These are phyloP conservation scores for Huiozyma sinensis DNA, from an alignment of 805 yeast genomes.

Conservation along the genomic window DNA sequence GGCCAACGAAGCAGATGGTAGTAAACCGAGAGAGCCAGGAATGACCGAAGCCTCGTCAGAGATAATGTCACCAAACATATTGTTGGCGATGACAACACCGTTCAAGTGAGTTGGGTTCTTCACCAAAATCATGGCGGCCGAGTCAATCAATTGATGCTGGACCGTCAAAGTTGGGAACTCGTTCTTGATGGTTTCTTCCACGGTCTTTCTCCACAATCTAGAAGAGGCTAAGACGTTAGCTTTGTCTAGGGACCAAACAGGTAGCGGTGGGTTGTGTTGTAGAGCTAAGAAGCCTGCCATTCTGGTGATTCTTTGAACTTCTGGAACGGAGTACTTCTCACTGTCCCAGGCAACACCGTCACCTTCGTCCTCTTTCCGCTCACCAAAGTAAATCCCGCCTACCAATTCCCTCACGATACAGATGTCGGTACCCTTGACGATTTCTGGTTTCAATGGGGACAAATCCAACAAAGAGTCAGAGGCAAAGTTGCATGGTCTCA, in stretches of 20 bases:
- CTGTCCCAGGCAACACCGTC: constrained; percentile 86
- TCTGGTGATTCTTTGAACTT: constrained; percentile 90
- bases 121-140: constrained; percentile 96
- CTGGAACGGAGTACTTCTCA: constrained; percentile 82
- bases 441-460: constrained; percentile 78
- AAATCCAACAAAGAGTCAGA: constrained; percentile 73
- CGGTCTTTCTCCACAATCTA: constrained; percentile 92
- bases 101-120: constrained; percentile 85
- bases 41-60: constrained; percentile 97
- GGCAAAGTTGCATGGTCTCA: constrained; percentile 93
- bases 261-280: constrained; percentile 87
- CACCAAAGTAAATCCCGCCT: constrained; percentile 97
- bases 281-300: constrained; percentile 97
- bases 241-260: constrained; percentile 93
- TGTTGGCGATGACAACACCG: constrained; percentile 85
- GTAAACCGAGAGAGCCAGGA: constrained; percentile 92
- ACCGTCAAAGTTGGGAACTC: constrained; percentile 86
- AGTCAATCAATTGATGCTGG: constrained; percentile 93
- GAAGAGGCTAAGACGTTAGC: constrained; percentile 96
- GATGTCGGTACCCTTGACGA: constrained; percentile 85
- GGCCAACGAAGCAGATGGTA: constrained; percentile 91
- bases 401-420: constrained; percentile 92
- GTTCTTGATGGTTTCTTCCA: constrained; percentile 66
- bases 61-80: constrained; percentile 97
- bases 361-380: constrained; percentile 84